Conservation (phyloP, 176 grass and related monocot genomes). For the Avena eriantha region DNA sequence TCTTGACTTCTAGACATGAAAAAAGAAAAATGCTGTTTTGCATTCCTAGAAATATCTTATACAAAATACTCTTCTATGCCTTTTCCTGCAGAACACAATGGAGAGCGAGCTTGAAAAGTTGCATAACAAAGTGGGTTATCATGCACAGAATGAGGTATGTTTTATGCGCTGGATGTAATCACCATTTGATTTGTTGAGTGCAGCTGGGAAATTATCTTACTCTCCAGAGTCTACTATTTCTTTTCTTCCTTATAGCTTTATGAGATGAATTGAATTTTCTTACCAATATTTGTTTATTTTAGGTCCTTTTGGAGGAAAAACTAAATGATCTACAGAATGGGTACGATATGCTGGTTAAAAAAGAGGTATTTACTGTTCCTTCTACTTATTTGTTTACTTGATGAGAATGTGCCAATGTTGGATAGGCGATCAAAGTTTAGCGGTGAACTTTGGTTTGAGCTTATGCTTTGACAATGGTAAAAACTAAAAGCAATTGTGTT, state of each 20-base stretch:
- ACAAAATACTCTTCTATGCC: background rate
- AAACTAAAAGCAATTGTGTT: background rate
- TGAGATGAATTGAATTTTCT: conserved; percentile 6
- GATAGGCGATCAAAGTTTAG: conserved; percentile 12
- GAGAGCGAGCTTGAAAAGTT: conserved; percentile 62
- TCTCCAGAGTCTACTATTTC: conserved; percentile 15
- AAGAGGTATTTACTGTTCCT: conserved; percentile 61
- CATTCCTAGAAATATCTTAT: conserved; percentile 36
- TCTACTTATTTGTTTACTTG: conserved; percentile 41
- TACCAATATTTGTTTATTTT: background rate
- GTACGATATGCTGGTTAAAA: conserved; percentile 60
- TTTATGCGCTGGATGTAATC: conserved; percentile 28
- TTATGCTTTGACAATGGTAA: conserved; percentile 20
- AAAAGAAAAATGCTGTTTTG: conserved; percentile 20
- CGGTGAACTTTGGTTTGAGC: conserved; percentile 35
- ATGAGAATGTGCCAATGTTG: conserved; percentile 15
- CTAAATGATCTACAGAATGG: conserved; percentile 69
- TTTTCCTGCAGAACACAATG: conserved; percentile 57
- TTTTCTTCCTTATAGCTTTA: conserved; percentile 25
- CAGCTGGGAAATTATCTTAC: conserved; percentile 21
- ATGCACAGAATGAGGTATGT: conserved; percentile 64
- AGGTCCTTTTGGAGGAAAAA: conserved; percentile 66
- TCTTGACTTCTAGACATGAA: conserved; percentile 18
- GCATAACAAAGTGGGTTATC: conserved; percentile 58
- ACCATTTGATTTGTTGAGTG: conserved; percentile 32